Percentiles rank a stretch among this genome's conserved stretches.
These are phyloP conservation scores for Ustilago crameri DNA, from an alignment of 1,284 basidiomycete genomes.

Conservation along the genomic window DNA sequence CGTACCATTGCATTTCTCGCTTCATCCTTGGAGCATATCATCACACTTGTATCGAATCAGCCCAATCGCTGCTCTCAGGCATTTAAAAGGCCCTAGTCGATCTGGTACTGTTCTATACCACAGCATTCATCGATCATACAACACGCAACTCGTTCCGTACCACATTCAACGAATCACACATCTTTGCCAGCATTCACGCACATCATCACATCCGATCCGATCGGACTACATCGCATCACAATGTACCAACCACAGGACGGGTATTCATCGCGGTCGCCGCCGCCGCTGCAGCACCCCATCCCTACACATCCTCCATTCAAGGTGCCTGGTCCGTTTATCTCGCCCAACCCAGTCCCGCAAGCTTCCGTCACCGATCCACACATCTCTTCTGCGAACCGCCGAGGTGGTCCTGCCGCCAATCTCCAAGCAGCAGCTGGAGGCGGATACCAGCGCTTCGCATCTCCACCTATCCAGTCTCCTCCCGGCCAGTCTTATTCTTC, in stretches of 20 bases:
- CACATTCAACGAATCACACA: too few relatives aligned
- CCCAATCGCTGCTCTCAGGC: too few relatives aligned
- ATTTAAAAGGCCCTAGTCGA: too few relatives aligned
- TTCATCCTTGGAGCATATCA: too few relatives aligned
- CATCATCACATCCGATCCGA: neutral
- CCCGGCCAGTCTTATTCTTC: constrained; percentile 18
- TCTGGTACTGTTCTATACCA: too few relatives aligned
- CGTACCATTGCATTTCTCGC: too few relatives aligned
- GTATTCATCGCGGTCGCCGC: constrained; percentile 49
- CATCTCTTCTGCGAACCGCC: constrained; percentile 28
- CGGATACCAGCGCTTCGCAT: constrained; percentile 49
- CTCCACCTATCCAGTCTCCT: constrained; percentile 43
- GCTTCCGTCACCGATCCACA: constrained; percentile 40
- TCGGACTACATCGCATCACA: constrained; percentile 1
- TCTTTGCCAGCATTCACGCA: neutral
- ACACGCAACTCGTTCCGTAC: neutral
- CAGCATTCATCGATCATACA: too few relatives aligned
- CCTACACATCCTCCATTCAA: constrained; percentile 64
- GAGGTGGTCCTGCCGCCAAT: constrained; percentile 32
- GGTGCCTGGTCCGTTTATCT: constrained; percentile 58
- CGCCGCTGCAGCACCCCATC: constrained; percentile 66
- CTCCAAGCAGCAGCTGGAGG: constrained; percentile 31
- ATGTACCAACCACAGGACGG: constrained; percentile 53
- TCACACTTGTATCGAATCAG: too few relatives aligned
- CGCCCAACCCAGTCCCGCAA: constrained; percentile 42